Percentiles rank a stretch among this genome's conserved stretches.
Conservation (phyloP, 177 flowering plant species). For the Tripterygium wilfordii region DNA sequence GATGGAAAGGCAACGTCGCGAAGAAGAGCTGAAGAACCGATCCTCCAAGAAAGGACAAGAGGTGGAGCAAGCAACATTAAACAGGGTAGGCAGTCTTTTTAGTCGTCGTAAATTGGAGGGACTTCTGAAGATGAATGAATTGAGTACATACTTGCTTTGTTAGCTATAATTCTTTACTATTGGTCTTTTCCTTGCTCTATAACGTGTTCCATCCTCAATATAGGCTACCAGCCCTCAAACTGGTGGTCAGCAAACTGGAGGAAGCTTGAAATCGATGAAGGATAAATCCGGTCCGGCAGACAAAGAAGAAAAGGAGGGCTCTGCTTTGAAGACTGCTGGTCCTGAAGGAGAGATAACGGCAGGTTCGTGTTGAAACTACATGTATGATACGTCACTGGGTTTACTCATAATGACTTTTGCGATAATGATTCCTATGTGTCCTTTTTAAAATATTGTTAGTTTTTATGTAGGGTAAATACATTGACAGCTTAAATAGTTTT, state of each 20-base stretch:
- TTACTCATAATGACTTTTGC: no score
- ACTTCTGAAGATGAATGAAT: no score
- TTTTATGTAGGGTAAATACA: no score
- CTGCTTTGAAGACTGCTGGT: constrained; percentile 77
- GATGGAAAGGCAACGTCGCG: constrained; percentile 54
- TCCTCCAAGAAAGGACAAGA: constrained; percentile 41
- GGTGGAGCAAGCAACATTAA: constrained; percentile 35
- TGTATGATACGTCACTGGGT: no score
- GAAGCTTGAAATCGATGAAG: constrained; percentile 76
- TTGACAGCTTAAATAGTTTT: not conserved
- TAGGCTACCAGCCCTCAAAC: constrained; percentile 95
- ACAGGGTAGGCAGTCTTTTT: constrained; percentile 25
- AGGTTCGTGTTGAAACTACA: no score
- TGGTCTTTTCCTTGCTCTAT: not conserved
- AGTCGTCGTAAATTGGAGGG: not conserved
- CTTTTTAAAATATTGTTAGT: not conserved
- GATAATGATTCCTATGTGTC: not conserved
- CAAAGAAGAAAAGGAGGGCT: constrained; percentile 64
- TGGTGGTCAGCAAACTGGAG: constrained; percentile 60
- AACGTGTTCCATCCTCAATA: not conserved
- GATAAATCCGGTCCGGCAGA: constrained; percentile 65
- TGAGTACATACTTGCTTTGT: no score
- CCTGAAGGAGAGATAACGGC: constrained; percentile 90
- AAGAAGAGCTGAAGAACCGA: constrained; percentile 37
- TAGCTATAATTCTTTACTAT: not conserved